Evolutionary conservation across 495 filamentous ascomycete species (phyloP), one percentile per base, ranked within the genome.

Genomic region (Xylaria bambusicola): DNA sequence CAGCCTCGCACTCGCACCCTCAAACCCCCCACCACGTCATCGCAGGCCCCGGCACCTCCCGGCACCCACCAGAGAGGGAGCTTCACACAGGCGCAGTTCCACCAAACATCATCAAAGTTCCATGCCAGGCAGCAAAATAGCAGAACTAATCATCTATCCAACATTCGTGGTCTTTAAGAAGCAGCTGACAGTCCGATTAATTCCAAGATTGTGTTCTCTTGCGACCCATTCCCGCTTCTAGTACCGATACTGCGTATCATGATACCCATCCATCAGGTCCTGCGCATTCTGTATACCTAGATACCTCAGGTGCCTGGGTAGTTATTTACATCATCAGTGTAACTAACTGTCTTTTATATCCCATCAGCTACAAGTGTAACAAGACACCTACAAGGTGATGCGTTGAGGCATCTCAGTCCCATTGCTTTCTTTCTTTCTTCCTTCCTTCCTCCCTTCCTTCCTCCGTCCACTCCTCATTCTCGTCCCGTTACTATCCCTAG

Each of bases 291-390:
- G 33, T 42, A 42, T 42, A 53, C 51, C 20, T 31, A 20, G 23
- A 42, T 24, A 42, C 42, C 35, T 17, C 24, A 23, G 3, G 52
- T 54, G 38, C n/a, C n/a, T n/a, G n/a, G n/a, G n/a, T n/a, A n/a
- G n/a, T 26, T 27, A 27, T 8, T n/a, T 31, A 42, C 36, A 42
- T 53, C 35, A 27, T 29, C 36, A 6, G 52, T 54, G 38, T 44
- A 42, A 54, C 40, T 42, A 24, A 21, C 23, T 54, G 52, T 42
- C 52, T 23, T 38, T 42, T 38, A 15, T 31, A 36, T 29, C 29
- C 21, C 17, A 12, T 31, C 36, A n/a, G 2, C 12, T 26, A 15
- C 23, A 15, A n/a, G 21, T 23, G 45, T 50, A 17, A 21, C 12
- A n/a, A 42, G 10, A 23, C 15, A 20, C n/a, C n/a, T n/a, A 26